These are phyloP conservation scores for Argentina anserina DNA, from an alignment of 306 rosid species.

Conservation along the genomic window DNA sequence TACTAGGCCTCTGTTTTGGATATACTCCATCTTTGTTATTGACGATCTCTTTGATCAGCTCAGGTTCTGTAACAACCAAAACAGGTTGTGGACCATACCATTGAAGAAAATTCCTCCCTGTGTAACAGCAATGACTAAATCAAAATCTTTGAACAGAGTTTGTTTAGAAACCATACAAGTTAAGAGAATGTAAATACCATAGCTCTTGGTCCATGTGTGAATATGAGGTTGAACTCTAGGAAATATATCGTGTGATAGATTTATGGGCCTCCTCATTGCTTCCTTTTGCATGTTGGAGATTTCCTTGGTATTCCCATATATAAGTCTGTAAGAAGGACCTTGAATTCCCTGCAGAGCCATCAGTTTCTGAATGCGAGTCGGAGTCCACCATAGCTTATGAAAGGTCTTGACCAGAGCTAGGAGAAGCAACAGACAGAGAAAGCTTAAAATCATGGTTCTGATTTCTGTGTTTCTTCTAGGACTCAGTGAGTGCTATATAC, in stretches of 20 bases:
- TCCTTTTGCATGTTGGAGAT: constrained; percentile 17
- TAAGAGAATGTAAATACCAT: background rate
- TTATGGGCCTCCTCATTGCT: constrained; percentile 16
- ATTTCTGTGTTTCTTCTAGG: background rate
- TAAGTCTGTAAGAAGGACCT: constrained; percentile 33
- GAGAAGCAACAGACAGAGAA: background rate
- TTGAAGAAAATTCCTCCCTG: constrained; percentile 34
- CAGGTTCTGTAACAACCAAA: constrained; percentile 30
- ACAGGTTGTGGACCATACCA: constrained; percentile 33
- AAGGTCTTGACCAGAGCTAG: constrained; percentile 7
- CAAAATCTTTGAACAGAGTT: background rate
- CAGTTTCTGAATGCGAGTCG: constrained; percentile 10
- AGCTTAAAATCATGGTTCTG: background rate
- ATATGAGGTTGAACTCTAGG: constrained; percentile 25
- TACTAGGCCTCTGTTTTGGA: constrained; percentile 2
- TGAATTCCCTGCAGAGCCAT: constrained; percentile 27
- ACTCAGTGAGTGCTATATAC: background rate
- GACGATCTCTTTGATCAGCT: constrained; percentile 29
- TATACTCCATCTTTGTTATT: constrained; percentile 13
- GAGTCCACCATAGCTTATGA: constrained; percentile 34
- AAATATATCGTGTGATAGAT: constrained; percentile 21
- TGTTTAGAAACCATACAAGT: too few relatives aligned
- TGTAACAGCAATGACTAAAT: background rate
- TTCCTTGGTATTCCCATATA: constrained; percentile 24
- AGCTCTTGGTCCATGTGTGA: constrained; percentile 10